phyloP scores from a whole-genome alignment of 2,329 filamentous ascomycete species.

The Pyrenochaeta sp. region DNA sequence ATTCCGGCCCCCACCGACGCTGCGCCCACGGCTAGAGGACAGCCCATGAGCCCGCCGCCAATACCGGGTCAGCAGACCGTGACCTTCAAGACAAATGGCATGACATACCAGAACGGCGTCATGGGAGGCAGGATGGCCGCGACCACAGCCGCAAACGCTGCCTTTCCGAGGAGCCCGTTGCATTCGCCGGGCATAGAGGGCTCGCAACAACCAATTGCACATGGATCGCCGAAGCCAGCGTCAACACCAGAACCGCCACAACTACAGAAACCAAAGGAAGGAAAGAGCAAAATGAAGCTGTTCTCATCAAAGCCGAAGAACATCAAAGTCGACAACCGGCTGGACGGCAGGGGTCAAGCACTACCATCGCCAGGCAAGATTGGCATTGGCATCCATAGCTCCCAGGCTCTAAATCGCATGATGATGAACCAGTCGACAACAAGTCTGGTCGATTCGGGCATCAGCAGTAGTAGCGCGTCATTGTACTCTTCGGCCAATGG shows the following conservation, averaged over 20 bases:
- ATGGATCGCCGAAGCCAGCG: conserved; percentile 44
- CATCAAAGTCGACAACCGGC: conserved; percentile 73
- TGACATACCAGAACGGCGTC: conserved; percentile 68
- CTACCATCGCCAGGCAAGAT: conserved; percentile 72
- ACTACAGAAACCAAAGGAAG: conserved; percentile 70
- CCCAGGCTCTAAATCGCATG: conserved; percentile 69
- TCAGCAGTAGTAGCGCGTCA: conserved; percentile 65
- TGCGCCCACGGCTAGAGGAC: conserved; percentile 32
- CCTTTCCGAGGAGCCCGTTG: conserved; percentile 71
- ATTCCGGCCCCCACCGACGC: conserved; percentile 65
- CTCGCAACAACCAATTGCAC: conserved; percentile 22
- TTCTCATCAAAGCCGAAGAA: conserved; percentile 78
- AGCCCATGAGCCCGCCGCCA: conserved; percentile 66
- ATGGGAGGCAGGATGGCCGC: conserved; percentile 70
- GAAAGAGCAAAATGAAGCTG: conserved; percentile 80
- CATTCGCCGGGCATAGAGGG: conserved; percentile 51
- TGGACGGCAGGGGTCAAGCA: conserved; percentile 67
- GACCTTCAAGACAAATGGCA: conserved; percentile 52
- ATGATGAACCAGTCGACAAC: conserved; percentile 74
- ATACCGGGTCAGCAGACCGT: conserved; percentile 48
- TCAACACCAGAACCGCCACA: conserved; percentile 52
- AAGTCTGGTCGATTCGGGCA: conserved; percentile 69
- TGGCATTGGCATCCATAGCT: conserved; percentile 70
- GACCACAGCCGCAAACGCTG: conserved; percentile 75
- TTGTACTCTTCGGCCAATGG: conserved; percentile 80